These are phyloP conservation scores for Coemansia reversa DNA, from an alignment of 192 early-diverging fungal species.

Conservation along the genomic window DNA sequence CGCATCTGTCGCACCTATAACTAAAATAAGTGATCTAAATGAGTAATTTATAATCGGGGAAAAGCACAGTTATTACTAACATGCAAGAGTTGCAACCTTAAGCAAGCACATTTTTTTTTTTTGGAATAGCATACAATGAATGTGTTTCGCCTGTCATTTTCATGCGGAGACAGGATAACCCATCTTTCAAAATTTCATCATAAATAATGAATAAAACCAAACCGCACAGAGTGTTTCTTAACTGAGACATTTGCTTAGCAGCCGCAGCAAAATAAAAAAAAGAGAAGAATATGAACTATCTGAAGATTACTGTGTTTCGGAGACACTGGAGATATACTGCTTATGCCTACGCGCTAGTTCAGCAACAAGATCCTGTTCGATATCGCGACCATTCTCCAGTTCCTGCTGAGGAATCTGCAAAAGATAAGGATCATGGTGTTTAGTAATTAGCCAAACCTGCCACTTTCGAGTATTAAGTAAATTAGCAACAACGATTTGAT, in stretches of 20 bases:
- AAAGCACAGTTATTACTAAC: background rate
- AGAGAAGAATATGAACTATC: background rate
- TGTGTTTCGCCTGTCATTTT: background rate
- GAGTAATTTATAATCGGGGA: background rate
- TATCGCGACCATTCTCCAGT: conserved; percentile 24
- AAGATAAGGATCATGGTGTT: conserved; percentile 25
- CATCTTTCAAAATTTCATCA: background rate
- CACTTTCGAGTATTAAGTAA: conserved; percentile 85
- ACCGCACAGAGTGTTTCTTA: background rate
- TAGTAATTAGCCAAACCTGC: conserved; percentile 65
- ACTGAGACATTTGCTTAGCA: background rate
- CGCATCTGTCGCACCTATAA: background rate
- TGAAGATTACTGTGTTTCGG: background rate
- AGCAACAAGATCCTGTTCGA: conserved; percentile 40
- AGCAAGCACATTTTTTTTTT: background rate
- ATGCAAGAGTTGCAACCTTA: background rate
- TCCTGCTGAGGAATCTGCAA: conserved; percentile 35
- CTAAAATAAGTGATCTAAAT: background rate
- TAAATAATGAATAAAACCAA: background rate
- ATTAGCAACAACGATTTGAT: conserved; percentile 98
- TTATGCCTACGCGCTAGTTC: conserved; percentile 40
- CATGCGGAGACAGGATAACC: background rate
- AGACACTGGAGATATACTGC: conserved; percentile 8
- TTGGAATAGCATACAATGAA: background rate
- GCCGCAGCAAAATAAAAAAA: background rate